Evolutionary conservation across 176 grass and related monocot species (phyloP), one percentile per base, ranked within the genome.

Genomic region (Neostapfia colusana): DNA sequence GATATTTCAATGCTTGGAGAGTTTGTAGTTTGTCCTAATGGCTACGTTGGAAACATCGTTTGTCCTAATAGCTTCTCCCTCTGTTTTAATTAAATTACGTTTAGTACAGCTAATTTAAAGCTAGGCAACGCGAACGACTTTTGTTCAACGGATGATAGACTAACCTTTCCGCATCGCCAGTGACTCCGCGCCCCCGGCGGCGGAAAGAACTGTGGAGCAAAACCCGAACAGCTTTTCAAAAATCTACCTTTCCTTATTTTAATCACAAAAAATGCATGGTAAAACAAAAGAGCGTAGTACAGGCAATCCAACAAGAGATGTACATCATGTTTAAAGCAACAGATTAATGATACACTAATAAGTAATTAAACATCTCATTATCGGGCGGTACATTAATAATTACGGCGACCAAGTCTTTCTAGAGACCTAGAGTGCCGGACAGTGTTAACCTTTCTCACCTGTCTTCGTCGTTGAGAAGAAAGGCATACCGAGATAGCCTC

Each of bases 381-480:
- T 41, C 45, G 34, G 15, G 45, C 34, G 54, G 41, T 62, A 62
- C 72, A 69, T 49, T 21, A 75, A 69, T 57, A 75, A 60, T 58
- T 59, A 24, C 21, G 41, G 10, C 21, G 25, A 65, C 25, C 3
- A 34, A 66, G 51, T 46, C 5, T 46, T 75, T 51, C n/a, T 45
- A 45, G 11, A n/a, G n/a, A n/a, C n/a, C n/a, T n/a, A n/a, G 48
- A 59, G 17, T 0, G 46, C 15, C 1, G 23, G 11, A 27, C 3
- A 46, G 18, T 20, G 6, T 58, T 39, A 24, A 14, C 62, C 73
- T 1, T 17, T 36, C 55, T 64, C 66, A 43, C 82, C 65, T 55
- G 74, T 71, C 14, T 43, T 51, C 51, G n/a, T 7, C 66, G 41
- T 63, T 18, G 45, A 0, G 67, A 23, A 35, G 70, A 44, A 14